Evolutionary conservation across 768 basidiomycete species (phyloP), one percentile per base, ranked within the genome.

Genomic region (Leccinum disarticulatum): DNA sequence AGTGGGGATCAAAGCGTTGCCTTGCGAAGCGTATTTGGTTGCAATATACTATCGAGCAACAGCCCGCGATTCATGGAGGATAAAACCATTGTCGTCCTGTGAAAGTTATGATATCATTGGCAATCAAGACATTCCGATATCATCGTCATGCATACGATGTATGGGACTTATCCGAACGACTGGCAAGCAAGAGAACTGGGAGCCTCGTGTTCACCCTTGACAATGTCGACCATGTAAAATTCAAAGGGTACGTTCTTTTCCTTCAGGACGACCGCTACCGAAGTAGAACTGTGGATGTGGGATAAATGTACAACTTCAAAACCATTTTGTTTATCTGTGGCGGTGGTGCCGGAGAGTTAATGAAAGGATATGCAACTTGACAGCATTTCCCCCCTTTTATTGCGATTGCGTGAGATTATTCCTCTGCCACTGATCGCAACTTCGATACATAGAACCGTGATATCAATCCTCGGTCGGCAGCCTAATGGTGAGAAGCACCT

Each of bases 181-280:
- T 78, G 76, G 53, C 19, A 15, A 50, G 48, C 25, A 28, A 50
- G 25, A 38, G 50, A 59, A 6, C 17, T 48, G 11, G 58, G 58
- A 4, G 68, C 54, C 67, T 78, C 79, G 64, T 78, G 74, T 47
- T 73, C 74, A 48, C 70, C 68, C 54, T 71, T 72, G 52, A 77
- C 72, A 57, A 80, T 65, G 5, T 55, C 48, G 56, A 87, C 61
- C 11, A 14, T 8, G 6, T 15, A 55, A 46, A 86, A 70, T 63
- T 83, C 80, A 68, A 81, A 87, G 0, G 83, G 80, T 2, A 88
- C 73, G 4, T 78, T 69, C 65, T 83, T 82, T 72, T 88, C 86
- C 64, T 79, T 77, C 58, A 82, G 70, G 4, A 84, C 73, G 25
- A 73, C 61, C 5, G 77, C 81, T 15, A 84, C 86, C 80, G 79